These are phyloP conservation scores for Ogataea minuta DNA, from an alignment of 805 yeast species.

Conservation along the genomic window DNA sequence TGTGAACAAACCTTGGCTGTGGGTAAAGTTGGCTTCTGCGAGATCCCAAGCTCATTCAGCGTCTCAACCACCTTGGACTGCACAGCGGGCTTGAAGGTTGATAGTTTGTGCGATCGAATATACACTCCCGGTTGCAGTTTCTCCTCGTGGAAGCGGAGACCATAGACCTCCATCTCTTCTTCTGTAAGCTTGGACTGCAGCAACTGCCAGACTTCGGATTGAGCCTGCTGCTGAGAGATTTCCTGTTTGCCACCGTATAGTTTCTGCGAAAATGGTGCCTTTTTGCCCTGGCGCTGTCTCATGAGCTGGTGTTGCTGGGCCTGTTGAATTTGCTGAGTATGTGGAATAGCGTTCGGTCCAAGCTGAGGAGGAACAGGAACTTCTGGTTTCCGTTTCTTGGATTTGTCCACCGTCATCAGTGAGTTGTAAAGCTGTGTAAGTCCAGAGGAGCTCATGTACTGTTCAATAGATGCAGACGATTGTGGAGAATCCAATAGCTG, in stretches of 20 bases:
- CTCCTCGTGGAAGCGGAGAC: slow-evolving; percentile 76
- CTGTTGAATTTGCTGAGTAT: slow-evolving; percentile 32
- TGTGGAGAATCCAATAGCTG: slow-evolving; percentile 86
- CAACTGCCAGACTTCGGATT: slow-evolving; percentile 33
- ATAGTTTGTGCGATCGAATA: slow-evolving; percentile 73
- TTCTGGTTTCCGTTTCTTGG: slow-evolving; percentile 51
- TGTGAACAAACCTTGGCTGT: slow-evolving; percentile 73
- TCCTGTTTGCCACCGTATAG: slow-evolving; percentile 10
- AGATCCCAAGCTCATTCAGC: slow-evolving; percentile 75
- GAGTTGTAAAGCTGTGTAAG: slow-evolving; percentile 81
- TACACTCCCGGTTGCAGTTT: slow-evolving; percentile 76
- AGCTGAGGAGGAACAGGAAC: slow-evolving; percentile 57
- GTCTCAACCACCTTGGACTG: slow-evolving; percentile 60
- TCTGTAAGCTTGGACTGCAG: slow-evolving; percentile 58
- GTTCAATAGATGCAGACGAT: slow-evolving; percentile 68
- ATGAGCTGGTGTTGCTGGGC: slow-evolving; percentile 17
- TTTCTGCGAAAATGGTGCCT: slow-evolving; percentile 6
- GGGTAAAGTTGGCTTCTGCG: slow-evolving; percentile 84
- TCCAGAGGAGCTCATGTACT: slow-evolving; percentile 83
- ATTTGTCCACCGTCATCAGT: slow-evolving; percentile 66
- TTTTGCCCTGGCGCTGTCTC: slow-evolving; percentile 16
- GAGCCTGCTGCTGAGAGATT: slow-evolving; percentile 14
- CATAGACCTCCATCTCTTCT: slow-evolving; percentile 82
- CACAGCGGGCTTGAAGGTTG: slow-evolving; percentile 74
- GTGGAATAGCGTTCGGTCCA: slow-evolving; percentile 56